These are phyloP conservation scores for Candida sphagnicola DNA, from an alignment of 805 yeast genomes.

Conservation along the genomic window DNA sequence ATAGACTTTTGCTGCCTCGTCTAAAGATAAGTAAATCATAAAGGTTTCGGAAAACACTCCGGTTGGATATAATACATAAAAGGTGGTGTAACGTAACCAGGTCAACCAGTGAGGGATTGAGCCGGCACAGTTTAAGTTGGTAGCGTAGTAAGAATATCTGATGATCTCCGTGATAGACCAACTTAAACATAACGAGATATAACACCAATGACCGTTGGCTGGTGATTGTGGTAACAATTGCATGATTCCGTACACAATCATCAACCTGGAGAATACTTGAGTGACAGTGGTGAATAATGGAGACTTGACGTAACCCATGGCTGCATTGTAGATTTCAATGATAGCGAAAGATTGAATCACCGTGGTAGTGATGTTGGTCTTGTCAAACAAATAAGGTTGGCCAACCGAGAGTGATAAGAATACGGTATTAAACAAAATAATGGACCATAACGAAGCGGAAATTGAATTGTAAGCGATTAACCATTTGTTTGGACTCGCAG, in stretches of 20 bases:
- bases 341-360: slow-evolving; percentile 75
- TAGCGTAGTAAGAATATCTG: slow-evolving; percentile 84
- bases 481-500: slow-evolving; percentile 27
- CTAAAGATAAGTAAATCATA: slow-evolving; percentile 66
- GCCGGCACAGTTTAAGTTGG: slow-evolving; percentile 49
- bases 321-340: slow-evolving; percentile 75
- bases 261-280: slow-evolving; percentile 82
- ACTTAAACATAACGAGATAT: slow-evolving; percentile 65
- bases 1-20: slow-evolving; percentile 54
- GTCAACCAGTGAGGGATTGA: slow-evolving; percentile 56
- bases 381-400: slow-evolving; percentile 61
- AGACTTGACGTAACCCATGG: slow-evolving; percentile 76
- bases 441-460: slow-evolving; percentile 40
- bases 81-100: slow-evolving; percentile 78
- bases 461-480: slow-evolving; percentile 39
- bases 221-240: slow-evolving; percentile 69
- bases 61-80: slow-evolving; percentile 78
- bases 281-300: slow-evolving; percentile 80
- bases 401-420: slow-evolving; percentile 41
- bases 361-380: slow-evolving; percentile 56
- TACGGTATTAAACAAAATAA: slow-evolving; percentile 36
- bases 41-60: slow-evolving; percentile 86
- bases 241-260: slow-evolving; percentile 81
- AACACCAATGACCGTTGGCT: slow-evolving; percentile 56
- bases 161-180: slow-evolving; percentile 96